These are phyloP conservation scores for Panicum virgatum DNA, from an alignment of 202 grass and related monocot genomes.

Conservation along the genomic window DNA sequence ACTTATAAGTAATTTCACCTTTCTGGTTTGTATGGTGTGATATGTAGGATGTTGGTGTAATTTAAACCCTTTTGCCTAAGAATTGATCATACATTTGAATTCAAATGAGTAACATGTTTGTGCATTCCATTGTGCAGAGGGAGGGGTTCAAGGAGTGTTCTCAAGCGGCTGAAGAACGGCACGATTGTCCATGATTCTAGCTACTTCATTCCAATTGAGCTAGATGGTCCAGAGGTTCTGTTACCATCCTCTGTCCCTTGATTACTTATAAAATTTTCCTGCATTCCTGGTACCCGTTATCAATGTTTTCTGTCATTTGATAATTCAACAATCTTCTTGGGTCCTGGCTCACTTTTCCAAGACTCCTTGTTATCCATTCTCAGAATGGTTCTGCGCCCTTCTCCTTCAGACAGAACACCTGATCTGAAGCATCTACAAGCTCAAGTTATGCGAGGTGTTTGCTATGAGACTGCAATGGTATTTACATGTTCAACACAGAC, in stretches of 20 bases:
- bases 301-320: neutral
- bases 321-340: slow-evolving; percentile 11
- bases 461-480: slow-evolving; percentile 81
- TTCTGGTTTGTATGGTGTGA: slow-evolving; percentile 12
- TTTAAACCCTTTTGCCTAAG: neutral
- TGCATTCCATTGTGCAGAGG: slow-evolving; percentile 49
- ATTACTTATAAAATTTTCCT: neutral
- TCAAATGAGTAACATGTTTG: slow-evolving; percentile 3
- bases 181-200: slow-evolving; percentile 71
- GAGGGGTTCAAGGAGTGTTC: slow-evolving; percentile 73
- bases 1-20: neutral
- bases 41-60: neutral
- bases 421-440: slow-evolving; percentile 31
- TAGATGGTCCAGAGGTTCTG: slow-evolving; percentile 69
- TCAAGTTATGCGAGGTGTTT: slow-evolving; percentile 59
- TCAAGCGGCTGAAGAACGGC: slow-evolving; percentile 60
- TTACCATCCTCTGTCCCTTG: neutral
- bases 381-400: slow-evolving; percentile 61
- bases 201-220: slow-evolving; percentile 66
- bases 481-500: slow-evolving; percentile 35
- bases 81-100: neutral
- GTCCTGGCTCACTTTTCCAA: slow-evolving; percentile 40
- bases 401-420: slow-evolving; percentile 28
- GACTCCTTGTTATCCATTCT: slow-evolving; percentile 58
- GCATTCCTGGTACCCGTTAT: neutral